Evolutionary conservation across 306 rosid species (phyloP).

Genomic region (Medicago truncatula): MtrunA17r5.0-ANR NC_053044.1:42361501-42362000

Average conservation of each 20-base stretch:
- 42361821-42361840: background rate
- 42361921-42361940: background rate
- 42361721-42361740: slow-evolving; percentile 1
- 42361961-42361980: background rate
- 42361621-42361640: background rate
- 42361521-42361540: background rate
- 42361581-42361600: background rate
- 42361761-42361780: background rate
- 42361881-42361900: background rate
- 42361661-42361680: background rate
- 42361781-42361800: background rate
- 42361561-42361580: background rate
- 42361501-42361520: background rate
- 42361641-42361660: background rate
- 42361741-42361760: background rate
- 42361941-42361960: background rate
- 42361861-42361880: background rate
- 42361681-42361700: background rate
- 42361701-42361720: background rate
- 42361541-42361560: background rate
- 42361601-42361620: background rate
- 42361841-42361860: background rate
- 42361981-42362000: background rate
- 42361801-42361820: background rate
- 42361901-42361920: background rate